Evolutionary conservation across 495 filamentous ascomycete species (phyloP), one percentile per base, ranked within the genome.

Genomic region (Endocarpon pusillum): DNA sequence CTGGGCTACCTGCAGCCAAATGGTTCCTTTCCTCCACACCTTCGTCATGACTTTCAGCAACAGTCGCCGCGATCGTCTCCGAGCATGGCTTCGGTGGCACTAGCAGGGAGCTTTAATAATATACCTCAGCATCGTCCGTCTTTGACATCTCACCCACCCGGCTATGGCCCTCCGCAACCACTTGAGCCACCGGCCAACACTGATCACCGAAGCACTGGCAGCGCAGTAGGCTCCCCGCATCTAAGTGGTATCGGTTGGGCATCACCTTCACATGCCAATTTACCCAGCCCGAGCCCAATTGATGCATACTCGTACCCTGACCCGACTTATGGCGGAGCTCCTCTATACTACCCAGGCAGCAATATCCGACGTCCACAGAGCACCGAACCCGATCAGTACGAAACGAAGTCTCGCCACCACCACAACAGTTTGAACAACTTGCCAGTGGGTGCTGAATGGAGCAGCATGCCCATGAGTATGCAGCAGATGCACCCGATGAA

Each of bases 171-270:
- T 5, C 87, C 89, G 0, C 73, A 79, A 23, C 81, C 84, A 21
- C 66, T 97, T 4, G 89, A 97, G 50, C 87, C 89, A 16, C 85
- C 78, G 28, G 63, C 83, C 21, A 82, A 82, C 47, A 69, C 69
- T 20, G 80, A 86, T 41, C 73, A 77, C 31, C 64, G 67, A 21
- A 64, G 68, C 1, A 45, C 52, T 7, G 75, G 69, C 42, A 84
- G 77, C 43, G 71, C 66, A 4, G 64, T 47, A 25, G 74, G 75
- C 6, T 83, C 77, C 37, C 79, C 79, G 17, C 79, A 86, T 42
- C 73, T 82, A 64, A 62, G 67, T 31, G 77, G 66, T 37, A 56
- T 71, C 11, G 75, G 78, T 8, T 86, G 80, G 80, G 69, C 73
- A 23, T 82, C 77, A 1, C 78, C 80, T 3, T 71, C 71, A 11